Evolutionary conservation across 768 basidiomycete genomes (phyloP).

Genomic region (Hypsizygus marmoreus): DNA sequence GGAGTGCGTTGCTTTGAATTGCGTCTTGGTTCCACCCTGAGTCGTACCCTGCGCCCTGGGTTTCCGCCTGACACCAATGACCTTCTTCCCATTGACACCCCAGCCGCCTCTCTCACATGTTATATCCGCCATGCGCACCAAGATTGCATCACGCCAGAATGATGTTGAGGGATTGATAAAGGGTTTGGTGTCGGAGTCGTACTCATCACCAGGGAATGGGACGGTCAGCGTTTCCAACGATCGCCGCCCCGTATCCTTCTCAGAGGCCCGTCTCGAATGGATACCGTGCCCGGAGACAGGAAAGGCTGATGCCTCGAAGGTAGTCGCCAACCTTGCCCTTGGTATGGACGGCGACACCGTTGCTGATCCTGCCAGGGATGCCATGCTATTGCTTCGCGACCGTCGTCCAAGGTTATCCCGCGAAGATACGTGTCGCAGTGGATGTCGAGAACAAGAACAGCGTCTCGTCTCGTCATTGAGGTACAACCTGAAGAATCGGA

Average conservation of each 20-base stretch:
- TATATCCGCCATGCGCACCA: conserved; percentile 55
- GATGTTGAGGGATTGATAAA: conserved; percentile 40
- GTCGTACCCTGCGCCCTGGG: conserved; percentile 45
- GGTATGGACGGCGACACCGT: conserved; percentile 50
- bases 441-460: conserved; percentile 65
- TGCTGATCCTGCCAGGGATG: conserved; percentile 40
- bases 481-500: conserved; percentile 68
- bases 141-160: conserved; percentile 60
- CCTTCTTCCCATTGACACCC: conserved; percentile 58
- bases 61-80: conserved; percentile 73
- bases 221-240: conserved; percentile 47
- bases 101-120: conserved; percentile 78
- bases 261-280: conserved; percentile 71
- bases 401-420: conserved; percentile 52
- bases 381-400: conserved; percentile 65
- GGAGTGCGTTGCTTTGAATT: conserved; percentile 11
- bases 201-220: conserved; percentile 47
- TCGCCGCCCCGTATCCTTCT: conserved; percentile 60
- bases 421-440: conserved; percentile 44
- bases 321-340: conserved; percentile 51
- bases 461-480: conserved; percentile 57
- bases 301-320: conserved; percentile 57
- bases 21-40: conserved; percentile 19
- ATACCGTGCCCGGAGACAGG: conserved; percentile 82
- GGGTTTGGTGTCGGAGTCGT: conserved; percentile 36